Base-by-base conservation (phyloP, 1,284 basidiomycete genomes). In the Ganoderma resinaceum region DNA sequence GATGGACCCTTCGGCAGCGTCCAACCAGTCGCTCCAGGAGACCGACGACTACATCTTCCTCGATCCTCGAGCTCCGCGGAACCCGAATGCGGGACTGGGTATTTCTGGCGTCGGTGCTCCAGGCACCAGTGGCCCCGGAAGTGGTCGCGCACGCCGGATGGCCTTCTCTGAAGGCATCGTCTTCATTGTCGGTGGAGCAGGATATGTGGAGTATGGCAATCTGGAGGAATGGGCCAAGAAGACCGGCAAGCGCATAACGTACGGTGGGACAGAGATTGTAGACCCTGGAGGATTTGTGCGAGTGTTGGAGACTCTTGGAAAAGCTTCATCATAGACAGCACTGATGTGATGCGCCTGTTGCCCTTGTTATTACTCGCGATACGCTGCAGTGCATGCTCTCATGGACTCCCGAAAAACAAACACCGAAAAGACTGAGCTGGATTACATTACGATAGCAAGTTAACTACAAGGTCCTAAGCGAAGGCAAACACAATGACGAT, bases 151-250 rank as follows among this genome's bases (percentile, higher is more conserved):
- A 42, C 85, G 85, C 69, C 87, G 94, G 23, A 94, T 95, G 90
- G 88, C 89, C n/a, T 98, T 96, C 80, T 83, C 86, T 20, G 97
- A 99, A 73, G 92, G 93, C 20, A 89, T 96, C 74, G 94, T 99
- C 2, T 99, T 99, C 76, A 86, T 99, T 18, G 97, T 99, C 0
- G 98, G 98, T 5, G 98, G 98, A 4, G 98, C 96, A 1, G 93
- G 96, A 26, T 98, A 99, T 77, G 96, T 99, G 63, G 98, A 99
- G 81, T 98, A 97, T 76, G 95, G 96, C 8, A 99, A 99, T 79
- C 81, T 99, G 73, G 90, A 93, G 78, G 97, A 98, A 79, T 97
- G 95, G 94, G 94, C 93, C 8, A 82, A 79, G 58, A 90, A 89
- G 79, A 89, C 89, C 12, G 93, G 93, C 20, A 95, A 95, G 82